Evolutionary conservation across 495 filamentous ascomycete species (phyloP).

Genomic region (Aspergillus funiculosus): DNA sequence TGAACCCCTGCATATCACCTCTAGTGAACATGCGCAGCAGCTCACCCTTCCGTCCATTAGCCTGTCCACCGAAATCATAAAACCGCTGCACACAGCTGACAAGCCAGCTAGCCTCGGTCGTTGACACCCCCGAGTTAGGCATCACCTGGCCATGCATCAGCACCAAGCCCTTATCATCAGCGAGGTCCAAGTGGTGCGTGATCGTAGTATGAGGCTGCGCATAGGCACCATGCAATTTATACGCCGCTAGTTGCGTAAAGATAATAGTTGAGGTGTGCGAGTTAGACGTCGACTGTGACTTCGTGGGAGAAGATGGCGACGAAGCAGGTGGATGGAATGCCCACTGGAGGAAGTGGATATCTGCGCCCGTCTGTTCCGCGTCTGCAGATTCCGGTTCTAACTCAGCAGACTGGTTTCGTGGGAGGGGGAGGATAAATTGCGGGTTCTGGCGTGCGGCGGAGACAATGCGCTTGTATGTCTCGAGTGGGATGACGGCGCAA

Average conservation of each 20-base stretch:
- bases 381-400: slow-evolving; percentile 21
- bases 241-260: slow-evolving; percentile 89
- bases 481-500: slow-evolving; percentile 69
- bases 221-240: slow-evolving; percentile 82
- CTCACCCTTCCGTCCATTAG: slow-evolving; percentile 47
- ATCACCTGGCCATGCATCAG: slow-evolving; percentile 77
- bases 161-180: slow-evolving; percentile 65
- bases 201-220: slow-evolving; percentile 87
- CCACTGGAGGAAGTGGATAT: slow-evolving; percentile 54
- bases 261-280: slow-evolving; percentile 71
- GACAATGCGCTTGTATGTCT: slow-evolving; percentile 64
- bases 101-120: slow-evolving; percentile 78
- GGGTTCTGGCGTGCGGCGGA: slow-evolving; percentile 65
- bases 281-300: slow-evolving; percentile 33
- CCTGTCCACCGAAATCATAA: slow-evolving; percentile 62
- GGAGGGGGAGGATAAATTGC: slow-evolving; percentile 86
- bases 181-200: slow-evolving; percentile 81
- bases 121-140: slow-evolving; percentile 67
- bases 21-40: slow-evolving; percentile 75
- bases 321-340: slow-evolving; percentile 77
- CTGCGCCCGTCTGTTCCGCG: slow-evolving; percentile 27
- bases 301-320: slow-evolving; percentile 54
- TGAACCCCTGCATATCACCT: slow-evolving; percentile 68
- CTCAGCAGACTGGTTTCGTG: slow-evolving; percentile 44
- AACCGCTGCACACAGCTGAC: slow-evolving; percentile 95